Evolutionary conservation across 495 filamentous ascomycete genomes (phyloP), one percentile per base, ranked within the genome.

Genomic region (Penicillium taxi): DNA sequence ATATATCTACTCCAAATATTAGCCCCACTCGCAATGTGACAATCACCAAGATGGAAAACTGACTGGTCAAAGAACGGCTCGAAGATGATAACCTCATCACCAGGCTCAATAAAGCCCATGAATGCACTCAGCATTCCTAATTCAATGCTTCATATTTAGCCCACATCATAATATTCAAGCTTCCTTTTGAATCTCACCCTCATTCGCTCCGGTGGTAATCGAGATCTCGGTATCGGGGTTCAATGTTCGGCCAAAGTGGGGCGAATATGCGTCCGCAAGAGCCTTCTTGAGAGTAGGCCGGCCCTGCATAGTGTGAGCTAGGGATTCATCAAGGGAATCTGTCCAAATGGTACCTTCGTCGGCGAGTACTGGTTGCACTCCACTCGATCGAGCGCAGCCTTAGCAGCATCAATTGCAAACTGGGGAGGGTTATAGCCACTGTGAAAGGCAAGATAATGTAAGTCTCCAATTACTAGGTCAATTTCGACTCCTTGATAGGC

Each of bases 291-390:
- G 68, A 22, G 89, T 74, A 23, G 90, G 87, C 0, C 91, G 80
- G 34, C 91, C 91, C 71, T 80, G 54, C 35, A 17, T 26, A 11
- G 3, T 19, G 30, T 48, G 19, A 50, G 52, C 15, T 50, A 19
- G 4, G 14, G 18, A 22, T 8, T 8, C 7, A 17, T 26, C 12
- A n/a, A 13, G 14, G 9, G 14, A 29, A 8, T 37, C 34, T 44
- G 15, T 18, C 4, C 3, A n/a, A 5, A 9, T 24, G 11, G 26
- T 59, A 78, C 76, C 74, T 84, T 87, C 1, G 91, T 96, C 3
- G 91, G 91, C 9, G 88, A 86, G 64, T 98, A 98, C 66, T 98
- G 91, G 58, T 98, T 98, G 70, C 90, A 95, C 34, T 96, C 91
- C 5, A 98, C 91, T n/a, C 77, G 72, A 55, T 95, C 79, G 15